phyloP scores from a whole-genome alignment of 306 rosid species.

The Casuarina glauca region DNA sequence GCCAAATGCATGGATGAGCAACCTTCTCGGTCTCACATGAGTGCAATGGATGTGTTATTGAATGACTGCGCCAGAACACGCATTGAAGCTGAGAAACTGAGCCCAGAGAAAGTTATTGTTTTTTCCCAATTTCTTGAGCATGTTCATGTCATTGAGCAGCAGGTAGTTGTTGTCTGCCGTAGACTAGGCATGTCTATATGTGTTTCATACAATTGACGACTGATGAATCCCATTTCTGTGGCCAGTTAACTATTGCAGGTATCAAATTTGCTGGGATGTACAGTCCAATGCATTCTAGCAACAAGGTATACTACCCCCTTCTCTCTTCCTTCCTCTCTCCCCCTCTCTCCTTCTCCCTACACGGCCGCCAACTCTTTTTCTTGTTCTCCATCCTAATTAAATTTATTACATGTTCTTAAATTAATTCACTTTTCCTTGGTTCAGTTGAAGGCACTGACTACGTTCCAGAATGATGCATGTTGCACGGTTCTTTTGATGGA shows the following conservation, averaged over 20 bases:
- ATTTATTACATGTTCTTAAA: constrained; percentile 6
- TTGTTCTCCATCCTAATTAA: too few relatives aligned
- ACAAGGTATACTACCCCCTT: constrained; percentile 55
- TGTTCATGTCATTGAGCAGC: constrained; percentile 94
- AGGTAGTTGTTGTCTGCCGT: constrained; percentile 46
- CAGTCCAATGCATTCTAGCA: constrained; percentile 85
- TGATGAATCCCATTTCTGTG: constrained; percentile 30
- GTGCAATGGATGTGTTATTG: constrained; percentile 25
- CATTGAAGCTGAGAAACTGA: constrained; percentile 29
- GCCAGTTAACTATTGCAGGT: constrained; percentile 75
- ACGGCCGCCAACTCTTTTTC: too few relatives aligned
- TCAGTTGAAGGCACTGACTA: constrained; percentile 84
- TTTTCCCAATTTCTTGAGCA: constrained; percentile 99
- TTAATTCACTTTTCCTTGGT: constrained; percentile 34
- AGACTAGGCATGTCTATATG: not conserved
- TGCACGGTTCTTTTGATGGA: constrained; percentile 96
- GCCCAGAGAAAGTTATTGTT: constrained; percentile 73
- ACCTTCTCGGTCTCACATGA: constrained; percentile 33
- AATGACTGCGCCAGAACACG: constrained; percentile 31
- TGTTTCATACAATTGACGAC: constrained; percentile 24
- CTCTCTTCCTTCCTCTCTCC: not conserved
- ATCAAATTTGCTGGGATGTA: constrained; percentile 89
- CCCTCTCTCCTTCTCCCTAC: too few relatives aligned
- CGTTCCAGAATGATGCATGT: constrained; percentile 75
- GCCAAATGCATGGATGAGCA: constrained; percentile 26